Evolutionary conservation across 2,329 filamentous ascomycete species (phyloP).

Genomic region (Xylariales sp.): DNA sequence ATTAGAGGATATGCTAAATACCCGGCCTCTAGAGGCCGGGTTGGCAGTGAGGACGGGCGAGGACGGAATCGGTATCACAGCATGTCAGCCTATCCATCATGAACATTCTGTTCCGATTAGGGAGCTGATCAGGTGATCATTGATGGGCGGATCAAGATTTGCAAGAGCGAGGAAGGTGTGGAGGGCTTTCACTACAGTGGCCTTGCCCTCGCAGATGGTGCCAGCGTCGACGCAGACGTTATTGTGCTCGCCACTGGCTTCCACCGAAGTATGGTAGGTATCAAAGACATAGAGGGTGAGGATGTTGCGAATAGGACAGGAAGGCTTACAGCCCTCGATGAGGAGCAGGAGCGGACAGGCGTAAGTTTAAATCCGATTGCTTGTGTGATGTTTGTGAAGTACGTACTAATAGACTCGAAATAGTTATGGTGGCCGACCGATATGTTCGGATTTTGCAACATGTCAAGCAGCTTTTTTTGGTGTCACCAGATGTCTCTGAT

Average conservation of each 20-base stretch:
- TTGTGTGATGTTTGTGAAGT: constrained; percentile 8
- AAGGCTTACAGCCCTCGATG: constrained; percentile 34
- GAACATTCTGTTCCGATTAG: constrained; percentile 41
- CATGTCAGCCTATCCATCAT: constrained; percentile 32
- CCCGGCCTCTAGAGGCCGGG: constrained; percentile 40
- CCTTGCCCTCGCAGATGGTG: constrained; percentile 24
- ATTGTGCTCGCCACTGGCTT: constrained; percentile 40
- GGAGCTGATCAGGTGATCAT: constrained; percentile 34
- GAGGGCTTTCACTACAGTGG: constrained; percentile 23
- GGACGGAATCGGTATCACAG: constrained; percentile 30
- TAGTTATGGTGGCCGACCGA: constrained; percentile 35
- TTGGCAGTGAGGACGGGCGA: constrained; percentile 33
- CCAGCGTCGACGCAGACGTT: constrained; percentile 32
- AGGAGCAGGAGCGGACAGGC: constrained; percentile 24
- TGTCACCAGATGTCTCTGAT: constrained; percentile 31
- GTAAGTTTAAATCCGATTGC: constrained; percentile 16
- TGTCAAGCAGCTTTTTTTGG: constrained; percentile 30
- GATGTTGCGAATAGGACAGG: constrained; percentile 27
- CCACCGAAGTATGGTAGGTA: constrained; percentile 31
- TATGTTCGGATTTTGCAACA: constrained; percentile 34
- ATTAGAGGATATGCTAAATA: no score
- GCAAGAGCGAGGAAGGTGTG: constrained; percentile 25
- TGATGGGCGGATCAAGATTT: constrained; percentile 36
- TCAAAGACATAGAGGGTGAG: constrained; percentile 31
- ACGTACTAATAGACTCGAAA: neutral